Evolutionary conservation across 2,329 filamentous ascomycete species (phyloP).

Genomic region (Stachybotrys echinatus): DNA sequence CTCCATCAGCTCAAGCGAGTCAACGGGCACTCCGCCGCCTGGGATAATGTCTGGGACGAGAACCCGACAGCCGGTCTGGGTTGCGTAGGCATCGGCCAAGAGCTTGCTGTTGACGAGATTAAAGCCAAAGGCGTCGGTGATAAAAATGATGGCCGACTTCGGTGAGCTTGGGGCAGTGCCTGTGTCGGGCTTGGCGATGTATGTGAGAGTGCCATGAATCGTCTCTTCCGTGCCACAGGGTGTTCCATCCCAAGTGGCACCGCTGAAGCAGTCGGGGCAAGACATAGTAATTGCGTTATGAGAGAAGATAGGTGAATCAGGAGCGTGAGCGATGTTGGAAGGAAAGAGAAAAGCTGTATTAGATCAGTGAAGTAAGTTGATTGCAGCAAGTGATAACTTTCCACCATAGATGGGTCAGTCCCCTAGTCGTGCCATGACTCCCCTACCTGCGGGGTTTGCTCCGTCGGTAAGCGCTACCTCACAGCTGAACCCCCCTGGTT

Average conservation of each 20-base stretch:
- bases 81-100: conserved; percentile 11
- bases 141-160: conserved; percentile 12
- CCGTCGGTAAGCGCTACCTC: no score
- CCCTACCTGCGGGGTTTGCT: no score
- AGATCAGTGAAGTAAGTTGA: no score
- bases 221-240: conserved; percentile 6
- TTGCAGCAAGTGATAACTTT: no score
- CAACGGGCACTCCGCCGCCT: conserved; percentile 10
- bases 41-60: conserved; percentile 19
- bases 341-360: no score
- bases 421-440: no score
- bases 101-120: conserved; percentile 13
- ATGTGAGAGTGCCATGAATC: conserved; percentile 6
- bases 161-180: neutral
- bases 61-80: conserved; percentile 14
- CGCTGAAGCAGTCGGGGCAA: conserved; percentile 6
- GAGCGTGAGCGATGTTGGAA: no score
- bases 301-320: no score
- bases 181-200: conserved; percentile 4
- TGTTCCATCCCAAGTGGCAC: conserved; percentile 4
- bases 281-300: neutral
- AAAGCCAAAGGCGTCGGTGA: conserved; percentile 11
- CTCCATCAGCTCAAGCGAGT: conserved; percentile 7
- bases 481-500: no score
- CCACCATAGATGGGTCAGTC: no score